Conservation (phyloP, 441 rosid species). For the Populus hybrid region DNA sequence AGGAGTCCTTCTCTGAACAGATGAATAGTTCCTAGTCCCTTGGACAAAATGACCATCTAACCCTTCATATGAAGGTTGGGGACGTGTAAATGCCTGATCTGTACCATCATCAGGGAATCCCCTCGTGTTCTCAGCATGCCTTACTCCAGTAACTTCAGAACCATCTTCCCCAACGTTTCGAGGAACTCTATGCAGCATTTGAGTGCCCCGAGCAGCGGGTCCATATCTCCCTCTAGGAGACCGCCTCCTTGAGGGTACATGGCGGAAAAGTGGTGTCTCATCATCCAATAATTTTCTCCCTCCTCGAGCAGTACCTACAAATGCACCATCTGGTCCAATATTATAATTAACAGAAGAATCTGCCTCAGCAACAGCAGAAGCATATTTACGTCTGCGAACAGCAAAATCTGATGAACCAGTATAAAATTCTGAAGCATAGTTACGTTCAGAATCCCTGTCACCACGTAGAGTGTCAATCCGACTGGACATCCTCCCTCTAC, state of each 20-base stretch:
- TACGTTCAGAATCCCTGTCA: constrained; percentile 53
- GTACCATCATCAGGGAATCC: constrained; percentile 44
- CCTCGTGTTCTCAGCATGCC: constrained; percentile 59
- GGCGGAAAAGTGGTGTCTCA: constrained; percentile 38
- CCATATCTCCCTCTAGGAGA: constrained; percentile 52
- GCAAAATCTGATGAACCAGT: constrained; percentile 29
- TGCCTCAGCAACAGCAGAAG: constrained; percentile 36
- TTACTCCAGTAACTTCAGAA: constrained; percentile 52
- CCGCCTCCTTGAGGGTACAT: constrained; percentile 47
- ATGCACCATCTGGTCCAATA: constrained; percentile 43
- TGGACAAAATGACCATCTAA: constrained; percentile 52
- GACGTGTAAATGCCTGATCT: constrained; percentile 41
- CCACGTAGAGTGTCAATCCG: constrained; percentile 37
- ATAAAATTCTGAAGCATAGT: constrained; percentile 39
- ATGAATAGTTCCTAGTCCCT: constrained; percentile 51
- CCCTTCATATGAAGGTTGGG: constrained; percentile 56
- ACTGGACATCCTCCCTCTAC: constrained; percentile 63
- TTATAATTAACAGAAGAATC: constrained; percentile 47
- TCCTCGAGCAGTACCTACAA: constrained; percentile 54
- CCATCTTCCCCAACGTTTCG: constrained; percentile 55
- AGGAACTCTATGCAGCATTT: constrained; percentile 49
- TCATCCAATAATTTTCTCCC: constrained; percentile 56
- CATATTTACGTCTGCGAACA: constrained; percentile 39
- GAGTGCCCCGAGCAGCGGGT: constrained; percentile 38
- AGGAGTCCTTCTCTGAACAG: constrained; percentile 49